Percentiles rank a stretch among this genome's conserved stretches.
Conservation (phyloP, 441 rosid species). For the Euphorbia corollata region DNA sequence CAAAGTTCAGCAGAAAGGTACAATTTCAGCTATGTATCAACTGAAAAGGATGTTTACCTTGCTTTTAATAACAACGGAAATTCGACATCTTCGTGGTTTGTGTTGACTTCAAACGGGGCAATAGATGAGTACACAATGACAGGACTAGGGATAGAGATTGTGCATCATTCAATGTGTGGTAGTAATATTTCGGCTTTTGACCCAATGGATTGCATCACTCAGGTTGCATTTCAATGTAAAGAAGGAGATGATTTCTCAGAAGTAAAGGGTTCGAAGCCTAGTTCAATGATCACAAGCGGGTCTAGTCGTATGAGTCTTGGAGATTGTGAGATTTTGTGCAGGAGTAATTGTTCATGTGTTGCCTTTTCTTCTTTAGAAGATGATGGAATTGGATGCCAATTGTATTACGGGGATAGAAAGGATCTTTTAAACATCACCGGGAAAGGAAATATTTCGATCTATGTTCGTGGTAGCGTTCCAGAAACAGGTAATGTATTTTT, state of each 20-base stretch:
- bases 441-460: conserved; percentile 6
- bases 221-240: neutral
- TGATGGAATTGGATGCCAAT: neutral
- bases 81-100: neutral
- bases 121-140: neutral
- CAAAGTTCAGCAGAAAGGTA: neutral
- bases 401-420: neutral
- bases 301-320: neutral
- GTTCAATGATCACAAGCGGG: neutral
- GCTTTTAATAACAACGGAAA: neutral
- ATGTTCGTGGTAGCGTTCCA: neutral
- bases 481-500: neutral
- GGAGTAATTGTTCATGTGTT: conserved; percentile 2
- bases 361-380: conserved; percentile 6
- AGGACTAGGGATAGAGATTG: neutral
- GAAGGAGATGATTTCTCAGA: neutral
- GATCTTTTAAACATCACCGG: neutral
- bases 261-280: neutral
- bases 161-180: neutral
- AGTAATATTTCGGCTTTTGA: neutral
- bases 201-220: neutral
- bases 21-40: conserved; percentile 10
- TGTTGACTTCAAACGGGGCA: neutral
- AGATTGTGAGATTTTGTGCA: conserved; percentile 10
- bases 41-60: neutral